These are phyloP conservation scores for Eucalyptus leucophloia DNA, from an alignment of 345 rosid genomes.

Conservation along the genomic window DNA sequence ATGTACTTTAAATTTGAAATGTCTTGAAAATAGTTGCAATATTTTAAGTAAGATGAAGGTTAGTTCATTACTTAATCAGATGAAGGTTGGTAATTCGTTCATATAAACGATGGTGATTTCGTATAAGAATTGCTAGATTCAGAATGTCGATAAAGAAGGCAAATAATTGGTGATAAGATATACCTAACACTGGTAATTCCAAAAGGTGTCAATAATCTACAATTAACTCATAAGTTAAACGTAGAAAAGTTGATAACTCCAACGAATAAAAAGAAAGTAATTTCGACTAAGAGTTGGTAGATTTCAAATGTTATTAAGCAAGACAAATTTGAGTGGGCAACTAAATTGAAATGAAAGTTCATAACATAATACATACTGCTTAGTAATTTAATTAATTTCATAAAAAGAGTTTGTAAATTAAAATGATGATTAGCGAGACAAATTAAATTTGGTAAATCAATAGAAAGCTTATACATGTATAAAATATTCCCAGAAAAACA, in stretches of 20 bases:
- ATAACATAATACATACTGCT: neutral
- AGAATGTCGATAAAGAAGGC: neutral
- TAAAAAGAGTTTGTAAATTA: neutral
- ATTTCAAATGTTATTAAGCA: neutral
- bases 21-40: neutral
- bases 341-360: neutral
- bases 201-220: neutral
- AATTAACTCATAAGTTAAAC: neutral
- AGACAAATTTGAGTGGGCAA: neutral
- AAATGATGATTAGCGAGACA: neutral
- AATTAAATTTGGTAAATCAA: neutral
- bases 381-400: neutral
- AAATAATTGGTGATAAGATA: neutral
- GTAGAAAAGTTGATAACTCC: neutral
- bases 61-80: neutral
- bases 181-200: neutral
- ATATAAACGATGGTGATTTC: neutral
- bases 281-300: neutral
- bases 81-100: neutral
- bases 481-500: neutral
- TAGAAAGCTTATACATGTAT: neutral
- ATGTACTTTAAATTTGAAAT: neutral
- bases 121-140: neutral
- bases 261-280: no score
- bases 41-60: neutral